A percentile compares a stretch with the other conserved stretches of the same genome.
phyloP scores from a whole-genome alignment of 2,329 filamentous ascomycete species.

The Zasmidium cellare region DNA sequence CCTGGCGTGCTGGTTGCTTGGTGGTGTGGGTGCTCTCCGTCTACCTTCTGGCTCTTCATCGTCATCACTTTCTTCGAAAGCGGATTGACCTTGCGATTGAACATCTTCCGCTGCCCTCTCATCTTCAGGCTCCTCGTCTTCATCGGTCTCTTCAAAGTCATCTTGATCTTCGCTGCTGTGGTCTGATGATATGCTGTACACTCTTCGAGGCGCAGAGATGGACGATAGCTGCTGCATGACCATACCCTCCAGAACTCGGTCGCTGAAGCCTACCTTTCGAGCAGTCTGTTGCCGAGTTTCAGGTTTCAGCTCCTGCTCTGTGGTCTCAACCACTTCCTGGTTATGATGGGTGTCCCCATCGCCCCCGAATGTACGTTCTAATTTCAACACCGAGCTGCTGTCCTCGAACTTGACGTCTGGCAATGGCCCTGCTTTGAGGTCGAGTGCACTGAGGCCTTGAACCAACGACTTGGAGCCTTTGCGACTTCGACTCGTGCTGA shows the following conservation, averaged over 20 bases:
- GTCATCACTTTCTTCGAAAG: constrained; percentile 1
- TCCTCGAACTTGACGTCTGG: constrained; percentile 27
- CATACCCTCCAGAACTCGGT: constrained; percentile 16
- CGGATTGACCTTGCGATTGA: too few species aligned
- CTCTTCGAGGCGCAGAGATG: constrained; percentile 26
- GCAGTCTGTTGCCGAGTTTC: neutral
- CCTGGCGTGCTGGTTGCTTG: neutral
- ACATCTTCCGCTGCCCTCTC: neutral
- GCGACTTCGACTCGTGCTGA: neutral
- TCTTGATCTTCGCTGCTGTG: constrained; percentile 20
- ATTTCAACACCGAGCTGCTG: constrained; percentile 12
- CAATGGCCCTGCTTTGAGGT: constrained; percentile 25
- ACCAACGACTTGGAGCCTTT: constrained; percentile 6
- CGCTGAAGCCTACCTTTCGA: constrained; percentile 22
- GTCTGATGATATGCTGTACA: constrained; percentile 20
- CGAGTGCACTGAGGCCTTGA: constrained; percentile 17
- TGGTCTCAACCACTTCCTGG: neutral
- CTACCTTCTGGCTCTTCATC: neutral
- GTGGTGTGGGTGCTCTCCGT: constrained; percentile 2
- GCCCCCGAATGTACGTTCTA: constrained; percentile 2
- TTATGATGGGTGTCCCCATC: too few species aligned
- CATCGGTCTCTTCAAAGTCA: constrained; percentile 13
- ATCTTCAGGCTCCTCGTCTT: constrained; percentile 15
- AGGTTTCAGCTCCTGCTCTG: neutral
- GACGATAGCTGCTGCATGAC: constrained; percentile 28